Evolutionary conservation across 345 rosid genomes (phyloP), one percentile per base, ranked within the genome.

Genomic region (Bruguiera sexangula): DNA sequence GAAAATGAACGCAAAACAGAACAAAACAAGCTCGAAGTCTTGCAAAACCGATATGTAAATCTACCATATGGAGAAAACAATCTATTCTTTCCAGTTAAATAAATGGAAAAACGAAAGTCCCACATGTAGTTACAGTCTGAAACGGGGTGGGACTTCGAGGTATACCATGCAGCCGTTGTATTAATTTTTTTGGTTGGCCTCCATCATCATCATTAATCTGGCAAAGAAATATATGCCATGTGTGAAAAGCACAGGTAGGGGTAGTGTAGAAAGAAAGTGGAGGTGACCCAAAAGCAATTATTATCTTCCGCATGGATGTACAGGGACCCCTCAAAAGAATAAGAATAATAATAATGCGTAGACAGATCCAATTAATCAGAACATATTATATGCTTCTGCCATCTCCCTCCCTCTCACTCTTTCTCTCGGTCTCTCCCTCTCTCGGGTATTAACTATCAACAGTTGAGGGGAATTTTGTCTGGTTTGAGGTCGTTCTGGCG

Each of bases 401-500:
- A 3, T 54, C 58, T 53, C 26, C 13, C 4, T 54, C 58, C 26
- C 16, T 21, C 59, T 21, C 27, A 10, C 1, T 9, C 59, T 7
- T 34, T 34, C 37, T 34, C 37, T 34, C 0, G 37, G 37, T 7
- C 9, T 8, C 10, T 8, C 37, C 37, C 9, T 34, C 9, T 34
- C 37, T 34, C 37, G 37, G 37, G 37, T 34, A 8, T 55, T 55
- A 26, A n/a, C 15, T 22, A 21, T 55, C 48, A 55, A 55, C 59
- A 22, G 92, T 86, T 87, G 88, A 74, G 95, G 91, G 82, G 91
- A 80, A 78, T 86, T 92, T 82, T 68, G 95, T 82, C 85, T 91
- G 95, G 91, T 80, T 81, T 95, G 97, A 90, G 73, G 81, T 76
- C 86, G 73, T 81, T 85, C 82, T 34, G 37, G 46, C 62, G 52